Percentiles rank a stretch among this genome's conserved stretches.
Conservation (phyloP, 1,284 basidiomycete species). For the Coniferiporia sulphurascens region DNA sequence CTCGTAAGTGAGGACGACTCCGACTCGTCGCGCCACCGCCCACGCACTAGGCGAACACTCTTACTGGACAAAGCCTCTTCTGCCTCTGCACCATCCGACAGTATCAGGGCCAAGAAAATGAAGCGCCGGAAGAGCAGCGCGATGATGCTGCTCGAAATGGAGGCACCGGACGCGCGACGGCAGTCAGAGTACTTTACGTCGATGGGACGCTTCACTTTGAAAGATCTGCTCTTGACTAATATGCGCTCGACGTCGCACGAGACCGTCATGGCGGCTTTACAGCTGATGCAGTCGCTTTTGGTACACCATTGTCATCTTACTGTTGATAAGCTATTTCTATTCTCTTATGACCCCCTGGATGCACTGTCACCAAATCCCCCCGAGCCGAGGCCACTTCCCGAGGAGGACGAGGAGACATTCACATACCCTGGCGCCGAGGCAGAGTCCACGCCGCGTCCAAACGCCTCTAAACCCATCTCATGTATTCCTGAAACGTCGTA, state of each 20-base stretch:
- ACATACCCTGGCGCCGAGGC: conserved; percentile 52
- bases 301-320: conserved; percentile 64
- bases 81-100: conserved; percentile 26
- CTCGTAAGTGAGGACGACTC: conserved; percentile 81
- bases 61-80: conserved; percentile 41
- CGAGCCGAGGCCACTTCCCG: conserved; percentile 21
- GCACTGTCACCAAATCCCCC: conserved; percentile 16
- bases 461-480: conserved; percentile 40
- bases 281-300: conserved; percentile 74
- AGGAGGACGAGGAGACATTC: conserved; percentile 64
- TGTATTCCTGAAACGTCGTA: conserved; percentile 57
- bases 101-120: conserved; percentile 41
- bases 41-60: conserved; percentile 38
- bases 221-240: conserved; percentile 81
- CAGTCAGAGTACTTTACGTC: conserved; percentile 80
- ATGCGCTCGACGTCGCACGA: conserved; percentile 61
- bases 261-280: conserved; percentile 70
- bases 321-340: conserved; percentile 58
- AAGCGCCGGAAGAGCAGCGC: conserved; percentile 75
- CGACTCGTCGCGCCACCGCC: conserved; percentile 41
- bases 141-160: conserved; percentile 79
- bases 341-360: conserved; percentile 23
- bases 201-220: conserved; percentile 83
- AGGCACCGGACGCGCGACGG: conserved; percentile 64
- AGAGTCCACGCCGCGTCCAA: conserved; percentile 22